These are phyloP conservation scores for Penicillium sp. DNA, from an alignment of 2,329 filamentous ascomycete genomes.

Conservation along the genomic window DNA sequence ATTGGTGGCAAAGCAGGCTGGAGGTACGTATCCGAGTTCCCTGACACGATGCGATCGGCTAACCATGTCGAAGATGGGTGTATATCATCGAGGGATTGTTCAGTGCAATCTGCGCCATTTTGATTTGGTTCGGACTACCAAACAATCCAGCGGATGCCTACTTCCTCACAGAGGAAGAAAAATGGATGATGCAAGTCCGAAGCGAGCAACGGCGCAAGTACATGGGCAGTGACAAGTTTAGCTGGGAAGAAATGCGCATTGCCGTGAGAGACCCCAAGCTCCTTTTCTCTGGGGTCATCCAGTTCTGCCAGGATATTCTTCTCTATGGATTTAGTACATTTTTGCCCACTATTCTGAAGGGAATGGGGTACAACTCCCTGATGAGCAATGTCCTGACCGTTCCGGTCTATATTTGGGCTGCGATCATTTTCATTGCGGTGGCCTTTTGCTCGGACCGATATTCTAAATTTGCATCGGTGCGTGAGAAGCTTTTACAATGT, in stretches of 20 bases:
- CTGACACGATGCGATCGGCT: not conserved
- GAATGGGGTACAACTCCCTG: slow-evolving; percentile 50
- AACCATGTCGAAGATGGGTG: slow-evolving; percentile 36
- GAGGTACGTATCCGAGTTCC: slow-evolving; percentile 32
- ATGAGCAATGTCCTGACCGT: slow-evolving; percentile 54
- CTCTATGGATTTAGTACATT: slow-evolving; percentile 58
- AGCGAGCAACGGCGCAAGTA: slow-evolving; percentile 46
- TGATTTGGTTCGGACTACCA: slow-evolving; percentile 48
- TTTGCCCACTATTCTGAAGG: slow-evolving; percentile 52
- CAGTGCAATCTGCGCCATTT: slow-evolving; percentile 41
- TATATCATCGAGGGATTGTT: slow-evolving; percentile 51
- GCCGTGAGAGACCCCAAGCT: slow-evolving; percentile 51
- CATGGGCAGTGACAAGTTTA: slow-evolving; percentile 49
- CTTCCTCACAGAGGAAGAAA: slow-evolving; percentile 49
- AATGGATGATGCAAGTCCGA: slow-evolving; percentile 49
- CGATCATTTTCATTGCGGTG: slow-evolving; percentile 43
- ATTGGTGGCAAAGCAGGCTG: slow-evolving; percentile 45
- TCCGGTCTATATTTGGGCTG: slow-evolving; percentile 53
- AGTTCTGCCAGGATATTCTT: slow-evolving; percentile 52
- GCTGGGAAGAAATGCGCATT: slow-evolving; percentile 49
- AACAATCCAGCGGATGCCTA: slow-evolving; percentile 47
- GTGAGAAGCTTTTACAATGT: not conserved
- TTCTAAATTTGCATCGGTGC: slow-evolving; percentile 28
- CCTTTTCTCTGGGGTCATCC: slow-evolving; percentile 47
- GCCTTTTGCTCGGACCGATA: slow-evolving; percentile 48